Evolutionary conservation across 164 flowering plant species (phyloP).

Genomic region (Annona squamosa): DNA sequence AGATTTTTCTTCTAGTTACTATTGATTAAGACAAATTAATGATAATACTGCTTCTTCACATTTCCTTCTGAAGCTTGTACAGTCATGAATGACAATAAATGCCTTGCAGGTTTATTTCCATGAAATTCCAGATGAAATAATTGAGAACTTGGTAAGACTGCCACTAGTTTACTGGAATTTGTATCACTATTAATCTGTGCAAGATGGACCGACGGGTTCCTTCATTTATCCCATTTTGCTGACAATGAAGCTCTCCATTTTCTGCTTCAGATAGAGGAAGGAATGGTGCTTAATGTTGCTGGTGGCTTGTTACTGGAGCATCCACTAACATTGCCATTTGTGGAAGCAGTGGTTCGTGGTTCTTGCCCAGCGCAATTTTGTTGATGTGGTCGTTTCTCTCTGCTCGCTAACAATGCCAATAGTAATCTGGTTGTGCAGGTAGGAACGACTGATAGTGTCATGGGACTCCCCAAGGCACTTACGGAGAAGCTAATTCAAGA

Average conservation of each 20-base stretch:
- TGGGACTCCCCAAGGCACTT: slow-evolving; percentile 88
- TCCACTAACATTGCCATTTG: slow-evolving; percentile 58
- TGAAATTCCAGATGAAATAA: slow-evolving; percentile 77
- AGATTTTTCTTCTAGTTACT: too few species aligned
- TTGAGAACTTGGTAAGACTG: slow-evolving; percentile 64
- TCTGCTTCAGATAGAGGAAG: slow-evolving; percentile 61
- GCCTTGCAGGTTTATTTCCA: slow-evolving; percentile 69
- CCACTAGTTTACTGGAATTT: background rate
- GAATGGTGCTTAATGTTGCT: slow-evolving; percentile 61
- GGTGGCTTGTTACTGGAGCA: slow-evolving; percentile 85
- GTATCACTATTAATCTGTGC: too few species aligned
- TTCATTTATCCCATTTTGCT: background rate
- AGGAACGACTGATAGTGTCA: slow-evolving; percentile 84
- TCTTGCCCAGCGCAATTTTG: background rate
- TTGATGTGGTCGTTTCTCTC: background rate
- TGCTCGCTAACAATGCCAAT: background rate
- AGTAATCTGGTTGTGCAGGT: slow-evolving; percentile 34
- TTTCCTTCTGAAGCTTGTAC: background rate
- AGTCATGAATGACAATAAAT: background rate
- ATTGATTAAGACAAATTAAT: too few species aligned
- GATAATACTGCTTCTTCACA: too few species aligned
- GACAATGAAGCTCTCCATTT: background rate
- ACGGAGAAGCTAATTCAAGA: slow-evolving; percentile 60
- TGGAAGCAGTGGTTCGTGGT: slow-evolving; percentile 75
- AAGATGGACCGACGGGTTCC: background rate